phyloP scores from a whole-genome alignment of 2,329 filamentous ascomycete species.

The Stagonosporopsis chrysanthemi region DNA sequence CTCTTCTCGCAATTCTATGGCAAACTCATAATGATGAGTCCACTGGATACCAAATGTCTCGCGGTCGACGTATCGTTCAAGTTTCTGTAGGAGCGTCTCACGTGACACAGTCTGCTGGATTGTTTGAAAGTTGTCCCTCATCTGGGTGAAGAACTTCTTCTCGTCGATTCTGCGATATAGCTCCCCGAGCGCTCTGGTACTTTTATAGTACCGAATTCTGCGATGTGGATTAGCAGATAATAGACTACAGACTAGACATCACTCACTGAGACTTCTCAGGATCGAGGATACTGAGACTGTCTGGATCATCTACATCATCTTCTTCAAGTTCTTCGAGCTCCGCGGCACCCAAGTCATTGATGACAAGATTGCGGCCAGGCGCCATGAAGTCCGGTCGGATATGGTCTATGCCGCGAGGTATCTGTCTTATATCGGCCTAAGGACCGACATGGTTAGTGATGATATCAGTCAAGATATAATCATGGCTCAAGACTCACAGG shows the following conservation, averaged over 20 bases:
- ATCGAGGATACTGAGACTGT: conserved; percentile 49
- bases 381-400: conserved; percentile 63
- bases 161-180: conserved; percentile 80
- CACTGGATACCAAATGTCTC: conserved; percentile 52
- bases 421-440: conserved; percentile 19
- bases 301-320: conserved; percentile 49
- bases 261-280: conserved; percentile 49
- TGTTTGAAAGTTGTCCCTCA: conserved; percentile 31
- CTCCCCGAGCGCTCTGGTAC: conserved; percentile 71
- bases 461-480: neutral
- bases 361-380: conserved; percentile 49
- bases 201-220: conserved; percentile 67
- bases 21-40: conserved; percentile 50
- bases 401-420: conserved; percentile 27
- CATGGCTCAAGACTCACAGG: conserved; percentile 17
- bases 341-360: conserved; percentile 44
- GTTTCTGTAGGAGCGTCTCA: conserved; percentile 37
- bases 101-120: conserved; percentile 7
- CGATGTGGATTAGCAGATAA: neutral
- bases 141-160: conserved; percentile 61
- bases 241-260: neutral
- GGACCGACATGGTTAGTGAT: neutral
- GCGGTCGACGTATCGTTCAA: conserved; percentile 53
- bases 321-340: conserved; percentile 33
- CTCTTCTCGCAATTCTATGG: conserved; percentile 52